phyloP scores from a whole-genome alignment of 2,329 filamentous ascomycete species.

The Exophiala calicioides region DNA sequence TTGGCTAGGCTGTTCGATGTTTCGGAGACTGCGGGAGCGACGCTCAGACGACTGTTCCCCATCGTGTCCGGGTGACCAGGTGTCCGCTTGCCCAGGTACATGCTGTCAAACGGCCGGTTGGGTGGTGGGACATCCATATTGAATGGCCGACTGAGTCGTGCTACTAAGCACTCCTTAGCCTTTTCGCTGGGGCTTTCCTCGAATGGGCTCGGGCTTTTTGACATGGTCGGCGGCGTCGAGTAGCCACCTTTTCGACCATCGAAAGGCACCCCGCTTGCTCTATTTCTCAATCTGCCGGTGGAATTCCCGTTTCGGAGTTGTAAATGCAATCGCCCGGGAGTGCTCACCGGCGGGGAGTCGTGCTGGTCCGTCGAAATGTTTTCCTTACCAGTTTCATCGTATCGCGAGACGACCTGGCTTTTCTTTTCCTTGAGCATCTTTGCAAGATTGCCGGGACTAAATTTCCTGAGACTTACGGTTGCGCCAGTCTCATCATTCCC shows the following conservation, averaged over 20 bases:
- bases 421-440: constrained; percentile 23
- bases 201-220: constrained; percentile 16
- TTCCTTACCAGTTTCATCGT: constrained; percentile 23
- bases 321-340: constrained; percentile 23
- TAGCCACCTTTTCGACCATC: constrained; percentile 5
- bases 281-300: constrained; percentile 16
- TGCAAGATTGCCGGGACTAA: constrained; percentile 25
- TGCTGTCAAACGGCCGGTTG: constrained; percentile 31
- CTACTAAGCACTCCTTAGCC: constrained; percentile 23
- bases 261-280: constrained; percentile 12
- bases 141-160: constrained; percentile 30
- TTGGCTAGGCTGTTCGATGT: constrained; percentile 8
- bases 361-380: constrained; percentile 19
- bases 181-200: constrained; percentile 28
- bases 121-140: constrained; percentile 30
- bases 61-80: constrained; percentile 24
- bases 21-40: constrained; percentile 13
- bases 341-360: constrained; percentile 20
- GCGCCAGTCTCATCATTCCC: constrained; percentile 15
- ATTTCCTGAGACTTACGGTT: constrained; percentile 16
- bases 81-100: constrained; percentile 30
- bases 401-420: constrained; percentile 7
- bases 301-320: constrained; percentile 24
- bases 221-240: constrained; percentile 13
- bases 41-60: constrained; percentile 24